Conservation (phyloP, 768 basidiomycete species). For the Rhodocollybia butyracea region DNA sequence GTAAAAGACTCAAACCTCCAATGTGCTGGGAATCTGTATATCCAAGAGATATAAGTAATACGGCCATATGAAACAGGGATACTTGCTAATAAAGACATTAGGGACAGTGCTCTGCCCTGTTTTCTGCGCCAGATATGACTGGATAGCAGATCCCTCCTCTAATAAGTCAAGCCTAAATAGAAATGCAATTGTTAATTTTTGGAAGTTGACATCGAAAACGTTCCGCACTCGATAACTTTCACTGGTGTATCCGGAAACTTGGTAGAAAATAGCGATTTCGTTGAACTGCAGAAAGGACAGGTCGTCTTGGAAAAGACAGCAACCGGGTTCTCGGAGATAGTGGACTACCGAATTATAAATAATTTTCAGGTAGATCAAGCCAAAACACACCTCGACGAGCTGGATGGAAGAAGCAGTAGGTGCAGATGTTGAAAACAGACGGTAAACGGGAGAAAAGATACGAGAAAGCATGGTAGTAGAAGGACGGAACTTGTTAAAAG, state of each 20-base stretch:
- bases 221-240: constrained; percentile 29
- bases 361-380: constrained; percentile 36
- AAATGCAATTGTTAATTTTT: background rate
- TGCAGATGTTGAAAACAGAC: background rate
- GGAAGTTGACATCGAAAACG: background rate
- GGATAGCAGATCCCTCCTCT: constrained; percentile 41
- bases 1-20: constrained; percentile 21
- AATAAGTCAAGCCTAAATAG: constrained; percentile 34
- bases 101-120: constrained; percentile 51
- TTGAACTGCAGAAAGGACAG: constrained; percentile 31
- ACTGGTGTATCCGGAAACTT: constrained; percentile 18
- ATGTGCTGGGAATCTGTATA: constrained; percentile 32
- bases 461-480: constrained; percentile 3
- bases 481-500: background rate
- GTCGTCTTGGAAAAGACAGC: constrained; percentile 37
- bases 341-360: constrained; percentile 13
- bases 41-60: background rate
- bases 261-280: constrained; percentile 26
- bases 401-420: constrained; percentile 27
- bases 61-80: background rate
- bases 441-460: background rate
- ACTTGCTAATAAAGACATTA: constrained; percentile 53
- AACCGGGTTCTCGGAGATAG: constrained; percentile 31
- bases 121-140: constrained; percentile 43
- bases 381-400: constrained; percentile 35